Evolutionary conservation across 2,329 filamentous ascomycete species (phyloP).

Genomic region (Pseudogymnoascus sp.): DNA sequence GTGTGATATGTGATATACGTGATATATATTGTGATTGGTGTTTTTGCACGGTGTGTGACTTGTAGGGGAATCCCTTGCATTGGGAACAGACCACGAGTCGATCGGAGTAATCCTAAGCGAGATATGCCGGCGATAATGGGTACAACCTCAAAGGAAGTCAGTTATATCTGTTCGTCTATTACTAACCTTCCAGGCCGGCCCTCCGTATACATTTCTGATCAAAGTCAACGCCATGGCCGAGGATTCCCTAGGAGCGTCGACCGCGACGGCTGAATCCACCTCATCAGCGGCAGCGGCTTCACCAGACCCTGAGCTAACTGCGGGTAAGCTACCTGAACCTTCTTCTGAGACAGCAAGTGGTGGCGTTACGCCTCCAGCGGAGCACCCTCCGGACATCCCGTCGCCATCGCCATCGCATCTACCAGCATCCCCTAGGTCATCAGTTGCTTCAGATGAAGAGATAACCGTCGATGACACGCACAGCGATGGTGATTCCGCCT

Average conservation of each 20-base stretch:
- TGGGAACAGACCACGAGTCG: not conserved
- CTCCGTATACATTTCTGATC: not conserved
- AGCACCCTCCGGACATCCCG: not conserved
- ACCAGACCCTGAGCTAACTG: not conserved
- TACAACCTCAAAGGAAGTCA: not conserved
- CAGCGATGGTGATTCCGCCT: slow-evolving; percentile 8
- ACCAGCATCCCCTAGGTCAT: not conserved
- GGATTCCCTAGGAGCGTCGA: not conserved
- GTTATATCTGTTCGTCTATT: not conserved
- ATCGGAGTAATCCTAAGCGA: not conserved
- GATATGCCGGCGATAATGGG: not conserved
- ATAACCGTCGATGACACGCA: not conserved
- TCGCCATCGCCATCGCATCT: not conserved
- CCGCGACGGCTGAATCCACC: not conserved
- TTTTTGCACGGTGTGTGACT: slow-evolving; percentile 16
- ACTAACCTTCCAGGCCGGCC: not conserved
- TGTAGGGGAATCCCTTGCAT: not conserved
- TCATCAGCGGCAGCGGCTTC: not conserved
- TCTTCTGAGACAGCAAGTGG: not conserved
- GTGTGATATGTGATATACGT: slow-evolving; percentile 1
- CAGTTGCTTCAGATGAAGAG: not conserved
- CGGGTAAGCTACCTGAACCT: not conserved
- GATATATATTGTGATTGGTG: slow-evolving; percentile 7
- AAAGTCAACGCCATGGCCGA: not conserved
- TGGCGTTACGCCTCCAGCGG: not conserved